Evolutionary conservation across 129 eudicot genomes (phyloP).

Genomic region (Escallonia herrerae): DNA sequence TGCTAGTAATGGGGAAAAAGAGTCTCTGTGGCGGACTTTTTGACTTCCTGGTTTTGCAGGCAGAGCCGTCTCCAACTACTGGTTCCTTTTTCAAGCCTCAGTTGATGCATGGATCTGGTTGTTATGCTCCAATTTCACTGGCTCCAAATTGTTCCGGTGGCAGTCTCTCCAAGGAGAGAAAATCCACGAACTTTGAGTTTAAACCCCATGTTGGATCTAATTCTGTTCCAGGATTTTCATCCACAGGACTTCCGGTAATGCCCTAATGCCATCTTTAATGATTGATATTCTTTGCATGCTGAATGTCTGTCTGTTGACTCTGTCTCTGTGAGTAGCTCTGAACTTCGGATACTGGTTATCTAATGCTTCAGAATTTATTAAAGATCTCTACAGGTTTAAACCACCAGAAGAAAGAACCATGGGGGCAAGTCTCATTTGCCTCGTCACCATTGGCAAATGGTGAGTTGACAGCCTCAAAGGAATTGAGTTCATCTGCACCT

Average conservation of each 20-base stretch:
- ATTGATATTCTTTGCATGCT: no score
- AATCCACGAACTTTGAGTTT: conserved; percentile 68
- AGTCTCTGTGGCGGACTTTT: conserved; percentile 6
- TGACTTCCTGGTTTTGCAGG: conserved; percentile 47
- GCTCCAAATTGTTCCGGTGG: conserved; percentile 27
- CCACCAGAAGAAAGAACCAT: conserved; percentile 38
- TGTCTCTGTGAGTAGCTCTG: conserved; percentile 5
- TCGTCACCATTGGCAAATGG: conserved; percentile 39
- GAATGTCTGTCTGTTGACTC: no score
- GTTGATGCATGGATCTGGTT: conserved; percentile 56
- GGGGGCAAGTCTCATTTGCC: conserved; percentile 38
- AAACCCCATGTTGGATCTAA: conserved; percentile 48
- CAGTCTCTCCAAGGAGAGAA: conserved; percentile 37
- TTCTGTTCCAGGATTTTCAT: conserved; percentile 38
- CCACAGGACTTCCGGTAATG: conserved; percentile 55
- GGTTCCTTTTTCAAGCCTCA: conserved; percentile 82
- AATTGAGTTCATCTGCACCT: conserved; percentile 23
- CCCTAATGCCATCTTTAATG: conserved; percentile 1
- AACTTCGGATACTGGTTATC: conserved; percentile 11
- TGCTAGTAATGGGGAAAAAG: conserved; percentile 21
- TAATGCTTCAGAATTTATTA: conserved; percentile 13
- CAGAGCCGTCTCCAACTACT: conserved; percentile 96
- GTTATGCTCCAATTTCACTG: conserved; percentile 34
- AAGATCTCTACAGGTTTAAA: conserved; percentile 59
- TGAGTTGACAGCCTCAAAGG: conserved; percentile 44